Conservation (phyloP, 805 yeast species). For the Wickerhamomyces bovis region DNA sequence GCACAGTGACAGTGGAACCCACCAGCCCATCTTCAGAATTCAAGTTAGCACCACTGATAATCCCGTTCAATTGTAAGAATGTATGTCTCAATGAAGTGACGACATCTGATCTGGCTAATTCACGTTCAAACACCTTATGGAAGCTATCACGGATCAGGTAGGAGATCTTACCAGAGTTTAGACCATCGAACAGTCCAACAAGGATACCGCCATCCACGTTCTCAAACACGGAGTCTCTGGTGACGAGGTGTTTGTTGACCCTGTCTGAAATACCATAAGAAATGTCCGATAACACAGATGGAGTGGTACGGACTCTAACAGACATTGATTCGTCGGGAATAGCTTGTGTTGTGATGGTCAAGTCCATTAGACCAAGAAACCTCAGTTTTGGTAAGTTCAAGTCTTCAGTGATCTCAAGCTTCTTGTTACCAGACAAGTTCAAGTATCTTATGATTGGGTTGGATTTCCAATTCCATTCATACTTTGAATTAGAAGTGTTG, state of each 20-base stretch:
- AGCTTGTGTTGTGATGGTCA: conserved; percentile 80
- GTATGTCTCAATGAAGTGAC: conserved; percentile 78
- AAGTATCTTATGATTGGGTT: conserved; percentile 70
- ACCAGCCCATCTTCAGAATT: conserved; percentile 63
- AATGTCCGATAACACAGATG: conserved; percentile 67
- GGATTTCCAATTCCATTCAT: conserved; percentile 97
- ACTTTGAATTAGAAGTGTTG: conserved; percentile 89
- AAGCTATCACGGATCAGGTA: conserved; percentile 67
- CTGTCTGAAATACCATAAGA: conserved; percentile 91
- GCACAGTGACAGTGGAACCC: conserved; percentile 81
- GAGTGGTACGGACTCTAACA: conserved; percentile 85
- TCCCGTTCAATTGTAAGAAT: conserved; percentile 74
- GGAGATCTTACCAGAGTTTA: conserved; percentile 60
- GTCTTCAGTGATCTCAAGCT: conserved; percentile 82
- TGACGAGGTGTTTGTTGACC: conserved; percentile 64
- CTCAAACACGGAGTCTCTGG: conserved; percentile 82
- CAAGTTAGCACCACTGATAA: conserved; percentile 49
- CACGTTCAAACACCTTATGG: conserved; percentile 61
- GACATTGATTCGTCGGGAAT: conserved; percentile 85
- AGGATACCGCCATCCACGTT: conserved; percentile 78
- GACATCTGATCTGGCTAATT: conserved; percentile 48
- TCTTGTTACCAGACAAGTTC: conserved; percentile 87
- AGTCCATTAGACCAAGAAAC: conserved; percentile 88
- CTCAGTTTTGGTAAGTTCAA: conserved; percentile 69
- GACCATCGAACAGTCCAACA: conserved; percentile 81